These are phyloP conservation scores for Zymoseptoria passerinii DNA, from an alignment of 2,329 filamentous ascomycete genomes.

Conservation along the genomic window DNA sequence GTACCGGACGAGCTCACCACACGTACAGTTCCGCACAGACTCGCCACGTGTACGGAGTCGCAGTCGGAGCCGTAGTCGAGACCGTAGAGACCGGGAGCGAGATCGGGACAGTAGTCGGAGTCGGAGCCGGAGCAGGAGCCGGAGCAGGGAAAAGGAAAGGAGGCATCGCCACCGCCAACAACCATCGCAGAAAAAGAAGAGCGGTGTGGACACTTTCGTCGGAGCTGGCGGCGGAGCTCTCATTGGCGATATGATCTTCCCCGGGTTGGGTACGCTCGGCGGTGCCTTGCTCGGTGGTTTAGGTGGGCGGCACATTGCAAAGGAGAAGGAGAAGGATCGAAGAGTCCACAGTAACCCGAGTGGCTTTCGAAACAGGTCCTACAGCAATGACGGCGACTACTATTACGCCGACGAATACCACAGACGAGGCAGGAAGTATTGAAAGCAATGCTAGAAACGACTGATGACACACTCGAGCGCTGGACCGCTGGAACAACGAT, in stretches of 20 bases:
- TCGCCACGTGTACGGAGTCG: neutral
- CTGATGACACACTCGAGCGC: neutral
- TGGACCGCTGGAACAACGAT: neutral
- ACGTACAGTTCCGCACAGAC: neutral
- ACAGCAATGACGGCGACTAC: conserved; percentile 14
- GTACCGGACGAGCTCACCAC: neutral
- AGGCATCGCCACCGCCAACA: conserved; percentile 16
- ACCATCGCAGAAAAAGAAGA: conserved; percentile 16
- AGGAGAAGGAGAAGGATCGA: conserved; percentile 15
- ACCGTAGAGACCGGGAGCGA: neutral
- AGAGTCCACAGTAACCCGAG: conserved; percentile 15
- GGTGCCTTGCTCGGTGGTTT: conserved; percentile 36
- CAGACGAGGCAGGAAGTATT: conserved; percentile 16
- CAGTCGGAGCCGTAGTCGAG: neutral
- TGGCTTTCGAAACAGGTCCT: conserved; percentile 7
- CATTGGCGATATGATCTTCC: conserved; percentile 38
- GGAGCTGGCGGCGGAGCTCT: conserved; percentile 39
- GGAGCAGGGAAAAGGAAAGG: conserved; percentile 12
- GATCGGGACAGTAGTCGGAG: conserved; percentile 13
- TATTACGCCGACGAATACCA: conserved; percentile 13
- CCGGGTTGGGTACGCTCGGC: conserved; percentile 34
- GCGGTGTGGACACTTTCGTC: conserved; percentile 33
- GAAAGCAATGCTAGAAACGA: neutral
- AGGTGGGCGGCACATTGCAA: conserved; percentile 35
- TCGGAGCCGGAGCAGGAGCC: conserved; percentile 10